Evolutionary conservation across 2,329 filamentous ascomycete genomes (phyloP).

Genomic region (Penicillium sp.): DNA sequence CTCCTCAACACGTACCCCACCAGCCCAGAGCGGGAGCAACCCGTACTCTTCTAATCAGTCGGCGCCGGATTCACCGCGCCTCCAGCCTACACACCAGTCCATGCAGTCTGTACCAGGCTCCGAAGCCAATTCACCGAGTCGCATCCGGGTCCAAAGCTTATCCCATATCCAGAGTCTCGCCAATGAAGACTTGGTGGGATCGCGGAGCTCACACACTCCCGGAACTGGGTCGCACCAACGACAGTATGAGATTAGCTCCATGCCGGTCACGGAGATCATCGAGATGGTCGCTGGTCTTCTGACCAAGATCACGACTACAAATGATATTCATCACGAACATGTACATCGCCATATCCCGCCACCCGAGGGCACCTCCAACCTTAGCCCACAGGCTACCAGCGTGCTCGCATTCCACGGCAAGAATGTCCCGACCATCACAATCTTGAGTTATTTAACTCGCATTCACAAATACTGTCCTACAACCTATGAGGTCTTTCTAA

Average conservation of each 20-base stretch:
- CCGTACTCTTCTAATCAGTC: conserved; percentile 30
- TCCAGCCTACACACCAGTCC: conserved; percentile 46
- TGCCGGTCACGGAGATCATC: conserved; percentile 96
- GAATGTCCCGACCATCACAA: conserved; percentile 95
- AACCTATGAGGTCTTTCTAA: conserved; percentile 96
- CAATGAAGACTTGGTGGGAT: conserved; percentile 67
- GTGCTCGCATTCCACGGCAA: conserved; percentile 97
- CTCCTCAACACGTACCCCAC: conserved; percentile 19
- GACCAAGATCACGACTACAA: conserved; percentile 96
- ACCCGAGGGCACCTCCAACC: conserved; percentile 56
- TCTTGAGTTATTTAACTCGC: conserved; percentile 88
- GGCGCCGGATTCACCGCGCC: conserved; percentile 46
- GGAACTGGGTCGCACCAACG: conserved; percentile 51
- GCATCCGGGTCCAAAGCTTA: conserved; percentile 81
- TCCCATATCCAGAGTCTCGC: conserved; percentile 89
- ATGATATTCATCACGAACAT: conserved; percentile 90
- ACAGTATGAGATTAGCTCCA: conserved; percentile 91
- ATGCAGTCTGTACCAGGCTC: conserved; percentile 44
- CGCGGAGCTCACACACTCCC: conserved; percentile 44
- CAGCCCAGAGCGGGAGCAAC: conserved; percentile 20
- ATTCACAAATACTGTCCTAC: conserved; percentile 99
- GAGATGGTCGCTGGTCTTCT: conserved; percentile 97
- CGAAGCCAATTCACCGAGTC: conserved; percentile 50
- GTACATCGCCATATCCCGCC: conserved; percentile 71
- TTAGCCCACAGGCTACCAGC: conserved; percentile 63